Base-by-base conservation (phyloP, 2,329 filamentous ascomycete genomes). In the Colletotrichum somersetense region DNA sequence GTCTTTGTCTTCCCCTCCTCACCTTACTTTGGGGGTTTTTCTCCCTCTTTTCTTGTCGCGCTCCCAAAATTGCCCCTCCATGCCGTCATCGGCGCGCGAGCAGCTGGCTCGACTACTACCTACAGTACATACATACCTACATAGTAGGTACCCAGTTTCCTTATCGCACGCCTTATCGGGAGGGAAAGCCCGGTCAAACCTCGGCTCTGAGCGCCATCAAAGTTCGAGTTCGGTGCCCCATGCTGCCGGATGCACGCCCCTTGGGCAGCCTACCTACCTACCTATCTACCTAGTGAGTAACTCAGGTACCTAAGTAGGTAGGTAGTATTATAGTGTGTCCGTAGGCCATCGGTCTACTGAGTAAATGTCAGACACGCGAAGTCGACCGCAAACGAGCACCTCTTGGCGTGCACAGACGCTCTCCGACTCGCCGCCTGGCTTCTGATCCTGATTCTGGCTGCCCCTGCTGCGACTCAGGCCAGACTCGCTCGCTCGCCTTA, bases 361-460 rank as follows among this genome's bases (percentile, higher is more conserved):
- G 38, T 11, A 3, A 65, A 65, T 65, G 38, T 52, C 50, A 56
- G 50, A 65, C 62, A 35, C 26, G 50, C 26, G 35, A 26, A 55
- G 48, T 40, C 33, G 52, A 26, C 8, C 5, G 53, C 33, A 56
- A 23, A 35, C 53, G 53, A 56, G 35, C 26, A 42, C 11, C 62
- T 64, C 40, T 52, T 46, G 6, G 52, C 52, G 62, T 46, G 62
- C 62, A 65, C 62, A 40, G 62, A 65, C 40, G 12, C 62, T 65
- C 52, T 57, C 40, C 62, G 62, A 56, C 52, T 44, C 23, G 62
- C 55, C 18, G 18, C 18, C 44, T 46, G 62, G 53, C 64, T 44
- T 61, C 53, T 33, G 40, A 48, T 46, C 35, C 62, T 38, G 61
- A 16, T 44, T 20, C 56, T 62, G 44, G 59, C 57, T 33, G 40